These are phyloP conservation scores for Tirmania nivea DNA, from an alignment of 495 filamentous ascomycete genomes.

Conservation along the genomic window DNA sequence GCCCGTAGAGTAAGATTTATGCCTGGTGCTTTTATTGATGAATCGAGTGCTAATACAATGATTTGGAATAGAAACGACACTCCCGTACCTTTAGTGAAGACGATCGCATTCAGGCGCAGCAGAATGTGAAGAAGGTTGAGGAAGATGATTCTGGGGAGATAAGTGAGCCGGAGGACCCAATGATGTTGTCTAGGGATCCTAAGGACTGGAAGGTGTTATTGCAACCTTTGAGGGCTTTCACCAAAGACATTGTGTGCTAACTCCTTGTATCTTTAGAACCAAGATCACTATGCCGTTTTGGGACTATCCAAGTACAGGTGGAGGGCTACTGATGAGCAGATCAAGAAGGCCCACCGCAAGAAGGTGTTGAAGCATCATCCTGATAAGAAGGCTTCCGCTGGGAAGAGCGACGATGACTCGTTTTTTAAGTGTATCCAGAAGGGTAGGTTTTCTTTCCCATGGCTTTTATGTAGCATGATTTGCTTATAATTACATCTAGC, in stretches of 20 bases:
- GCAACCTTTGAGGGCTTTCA: not conserved
- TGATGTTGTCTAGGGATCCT: slow-evolving; percentile 76
- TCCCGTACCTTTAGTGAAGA: slow-evolving; percentile 96
- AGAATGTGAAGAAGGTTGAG: slow-evolving; percentile 80
- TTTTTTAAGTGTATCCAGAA: slow-evolving; percentile 99
- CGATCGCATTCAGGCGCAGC: slow-evolving; percentile 84
- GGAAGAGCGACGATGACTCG: slow-evolving; percentile 73
- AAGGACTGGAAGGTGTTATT: slow-evolving; percentile 92
- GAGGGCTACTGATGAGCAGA: slow-evolving; percentile 85
- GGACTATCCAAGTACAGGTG: slow-evolving; percentile 80
- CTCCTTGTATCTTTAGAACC: slow-evolving; percentile 33
- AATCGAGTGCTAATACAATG: not conserved
- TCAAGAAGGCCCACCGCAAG: slow-evolving; percentile 95
- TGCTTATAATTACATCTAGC: slow-evolving; percentile 19
- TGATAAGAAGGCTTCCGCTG: slow-evolving; percentile 71
- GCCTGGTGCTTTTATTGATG: not conserved
- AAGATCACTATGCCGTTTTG: slow-evolving; percentile 97
- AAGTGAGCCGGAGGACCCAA: slow-evolving; percentile 73
- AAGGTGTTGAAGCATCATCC: slow-evolving; percentile 98
- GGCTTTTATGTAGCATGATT: not conserved
- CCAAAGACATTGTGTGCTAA: slow-evolving; percentile 3
- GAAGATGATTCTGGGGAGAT: slow-evolving; percentile 76
- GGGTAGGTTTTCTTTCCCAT: slow-evolving; percentile 18
- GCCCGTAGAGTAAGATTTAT: slow-evolving; percentile 50
- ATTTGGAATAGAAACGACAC: slow-evolving; percentile 45